Evolutionary conservation across 768 basidiomycete species (phyloP).

Genomic region (Pleurotus cornucopiae): DNA sequence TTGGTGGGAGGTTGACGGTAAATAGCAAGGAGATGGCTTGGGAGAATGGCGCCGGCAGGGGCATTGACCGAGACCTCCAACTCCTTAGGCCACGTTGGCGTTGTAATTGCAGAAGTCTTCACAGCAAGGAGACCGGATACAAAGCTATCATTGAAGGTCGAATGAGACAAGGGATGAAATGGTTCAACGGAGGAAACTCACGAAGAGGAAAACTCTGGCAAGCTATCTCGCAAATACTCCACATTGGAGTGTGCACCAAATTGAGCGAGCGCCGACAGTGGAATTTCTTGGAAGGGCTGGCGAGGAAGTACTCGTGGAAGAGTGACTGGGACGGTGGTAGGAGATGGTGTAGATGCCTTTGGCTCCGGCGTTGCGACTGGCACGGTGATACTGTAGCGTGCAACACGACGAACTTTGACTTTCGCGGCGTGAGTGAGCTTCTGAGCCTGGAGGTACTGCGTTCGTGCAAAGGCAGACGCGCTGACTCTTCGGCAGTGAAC

Average conservation of each 20-base stretch:
- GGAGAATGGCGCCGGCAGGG: slow-evolving; percentile 24
- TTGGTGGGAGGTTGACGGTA: slow-evolving; percentile 18
- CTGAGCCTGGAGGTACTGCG: slow-evolving; percentile 23
- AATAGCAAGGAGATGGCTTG: slow-evolving; percentile 55
- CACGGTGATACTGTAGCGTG: slow-evolving; percentile 13
- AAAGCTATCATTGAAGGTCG: slow-evolving; percentile 21
- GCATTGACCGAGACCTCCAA: slow-evolving; percentile 36
- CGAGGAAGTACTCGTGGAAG: slow-evolving; percentile 53
- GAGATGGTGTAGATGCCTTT: slow-evolving; percentile 9
- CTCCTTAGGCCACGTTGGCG: slow-evolving; percentile 34
- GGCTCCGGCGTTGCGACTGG: slow-evolving; percentile 24
- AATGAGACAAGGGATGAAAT: slow-evolving; percentile 1
- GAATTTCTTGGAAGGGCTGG: slow-evolving; percentile 44
- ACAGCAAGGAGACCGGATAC: slow-evolving; percentile 36
- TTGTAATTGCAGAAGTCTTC: slow-evolving; percentile 22
- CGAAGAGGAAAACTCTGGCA: slow-evolving; percentile 40
- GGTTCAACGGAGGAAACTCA: slow-evolving; percentile 22
- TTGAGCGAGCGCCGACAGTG: slow-evolving; percentile 40
- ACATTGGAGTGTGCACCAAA: slow-evolving; percentile 44
- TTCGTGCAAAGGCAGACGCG: slow-evolving; percentile 20
- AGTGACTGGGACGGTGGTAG: slow-evolving; percentile 19
- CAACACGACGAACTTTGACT: slow-evolving; percentile 14
- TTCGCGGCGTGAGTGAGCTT: slow-evolving; percentile 24
- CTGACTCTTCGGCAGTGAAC: slow-evolving; percentile 38
- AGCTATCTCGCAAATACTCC: slow-evolving; percentile 48